Percentiles rank a stretch among this genome's conserved stretches.
phyloP scores from a whole-genome alignment of 345 rosid genomes.

The Raphanus raphanistrum region DNA sequence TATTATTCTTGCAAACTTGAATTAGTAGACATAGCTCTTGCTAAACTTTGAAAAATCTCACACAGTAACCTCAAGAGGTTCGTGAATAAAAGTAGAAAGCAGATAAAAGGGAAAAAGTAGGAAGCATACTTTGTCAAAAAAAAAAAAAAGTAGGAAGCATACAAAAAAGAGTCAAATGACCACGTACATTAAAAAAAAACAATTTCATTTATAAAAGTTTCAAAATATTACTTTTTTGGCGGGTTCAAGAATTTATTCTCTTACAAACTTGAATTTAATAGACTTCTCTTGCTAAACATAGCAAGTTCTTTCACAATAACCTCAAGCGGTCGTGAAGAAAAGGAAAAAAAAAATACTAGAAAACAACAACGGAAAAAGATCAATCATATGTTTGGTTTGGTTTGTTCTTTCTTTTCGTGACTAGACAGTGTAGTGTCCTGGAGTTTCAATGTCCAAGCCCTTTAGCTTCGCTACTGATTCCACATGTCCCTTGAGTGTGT shows the following conservation, averaged over 20 bases:
- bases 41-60: too few species aligned
- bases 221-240: background rate
- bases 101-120: too few species aligned
- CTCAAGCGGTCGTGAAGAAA: slow-evolving; percentile 15
- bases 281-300: background rate
- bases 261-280: background rate
- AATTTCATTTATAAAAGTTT: background rate
- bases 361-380: slow-evolving; percentile 20
- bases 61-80: too few species aligned
- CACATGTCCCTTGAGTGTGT: slow-evolving; percentile 79
- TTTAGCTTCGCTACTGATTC: slow-evolving; percentile 89
- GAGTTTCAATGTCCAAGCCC: slow-evolving; percentile 78
- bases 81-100: too few species aligned
- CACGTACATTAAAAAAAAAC: too few species aligned
- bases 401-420: background rate
- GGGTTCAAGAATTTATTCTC: background rate
- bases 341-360: background rate
- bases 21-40: too few species aligned
- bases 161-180: too few species aligned
- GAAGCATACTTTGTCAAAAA: too few species aligned
- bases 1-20: too few species aligned
- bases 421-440: slow-evolving; percentile 77
- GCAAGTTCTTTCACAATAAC: slow-evolving; percentile 22
- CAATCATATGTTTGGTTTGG: slow-evolving; percentile 4
- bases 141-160: too few species aligned